phyloP scores from a whole-genome alignment of 2,329 filamentous ascomycete species.

The Arthrinium puccinioides region DNA sequence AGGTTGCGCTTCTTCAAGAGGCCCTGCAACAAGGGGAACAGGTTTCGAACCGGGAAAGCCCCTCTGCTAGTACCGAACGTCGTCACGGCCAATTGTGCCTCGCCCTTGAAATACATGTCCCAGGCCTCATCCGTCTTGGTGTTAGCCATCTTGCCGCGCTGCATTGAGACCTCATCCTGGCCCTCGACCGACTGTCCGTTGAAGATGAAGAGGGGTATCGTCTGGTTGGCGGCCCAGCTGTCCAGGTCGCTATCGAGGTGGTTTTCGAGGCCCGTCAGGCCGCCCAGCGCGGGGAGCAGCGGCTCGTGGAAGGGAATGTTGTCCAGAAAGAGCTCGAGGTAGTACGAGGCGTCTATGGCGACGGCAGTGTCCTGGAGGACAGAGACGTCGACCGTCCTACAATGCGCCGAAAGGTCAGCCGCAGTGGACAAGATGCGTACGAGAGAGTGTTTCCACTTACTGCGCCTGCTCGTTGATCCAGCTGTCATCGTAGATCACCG shows the following conservation, averaged over 20 bases:
- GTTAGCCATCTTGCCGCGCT: conserved; percentile 58
- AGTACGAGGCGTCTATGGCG: conserved; percentile 85
- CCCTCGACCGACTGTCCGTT: conserved; percentile 77
- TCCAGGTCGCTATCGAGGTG: conserved; percentile 73
- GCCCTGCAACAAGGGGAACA: conserved; percentile 70
- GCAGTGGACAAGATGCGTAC: neutral
- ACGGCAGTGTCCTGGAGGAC: conserved; percentile 69
- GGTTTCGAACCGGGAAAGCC: conserved; percentile 61
- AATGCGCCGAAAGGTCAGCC: neutral
- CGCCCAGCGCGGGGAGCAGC: conserved; percentile 81
- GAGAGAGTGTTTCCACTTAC: conserved; percentile 13
- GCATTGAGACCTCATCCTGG: conserved; percentile 62
- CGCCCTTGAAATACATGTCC: conserved; percentile 75
- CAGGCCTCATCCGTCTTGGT: conserved; percentile 73
- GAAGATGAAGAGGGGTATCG: conserved; percentile 85
- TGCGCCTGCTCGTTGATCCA: conserved; percentile 30
- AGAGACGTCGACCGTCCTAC: conserved; percentile 47
- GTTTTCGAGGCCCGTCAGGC: conserved; percentile 70
- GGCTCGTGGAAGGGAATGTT: conserved; percentile 70
- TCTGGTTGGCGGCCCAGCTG: conserved; percentile 59
- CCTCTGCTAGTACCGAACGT: conserved; percentile 75
- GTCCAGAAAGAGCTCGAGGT: conserved; percentile 72
- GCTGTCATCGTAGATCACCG: conserved; percentile 25
- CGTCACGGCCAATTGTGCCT: conserved; percentile 72
- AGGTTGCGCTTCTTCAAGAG: conserved; percentile 63